Evolutionary conservation across 2,329 filamentous ascomycete species (phyloP).

Genomic region (Pseudohalonectria lignicola): DNA sequence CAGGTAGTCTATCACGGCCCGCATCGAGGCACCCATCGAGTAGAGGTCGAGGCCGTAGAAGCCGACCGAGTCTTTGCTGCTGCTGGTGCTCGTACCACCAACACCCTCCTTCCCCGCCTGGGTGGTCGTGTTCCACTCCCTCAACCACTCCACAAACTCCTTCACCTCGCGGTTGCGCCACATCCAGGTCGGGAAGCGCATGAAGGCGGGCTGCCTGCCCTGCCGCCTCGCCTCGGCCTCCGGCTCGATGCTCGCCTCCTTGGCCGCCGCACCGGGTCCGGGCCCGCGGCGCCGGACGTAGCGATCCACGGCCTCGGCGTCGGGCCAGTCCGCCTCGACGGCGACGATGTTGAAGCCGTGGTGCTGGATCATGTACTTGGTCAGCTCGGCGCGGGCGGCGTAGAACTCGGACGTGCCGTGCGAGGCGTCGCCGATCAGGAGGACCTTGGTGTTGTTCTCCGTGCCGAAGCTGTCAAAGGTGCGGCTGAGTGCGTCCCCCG

Average conservation of each 20-base stretch:
- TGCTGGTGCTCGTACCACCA: no score
- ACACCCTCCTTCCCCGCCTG: no score
- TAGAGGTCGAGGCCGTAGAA: conserved; percentile 43
- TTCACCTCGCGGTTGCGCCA: conserved; percentile 42
- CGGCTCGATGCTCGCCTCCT: conserved; percentile 19
- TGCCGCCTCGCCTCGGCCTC: conserved; percentile 13
- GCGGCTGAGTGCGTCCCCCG: background rate
- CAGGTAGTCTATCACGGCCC: conserved; percentile 34
- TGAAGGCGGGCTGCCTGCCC: conserved; percentile 31
- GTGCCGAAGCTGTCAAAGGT: conserved; percentile 7
- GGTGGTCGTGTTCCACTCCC: conserved; percentile 23
- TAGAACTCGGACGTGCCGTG: conserved; percentile 48
- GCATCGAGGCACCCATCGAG: conserved; percentile 32
- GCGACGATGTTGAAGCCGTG: conserved; percentile 40
- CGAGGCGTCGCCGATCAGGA: conserved; percentile 16
- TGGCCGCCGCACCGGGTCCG: conserved; percentile 11
- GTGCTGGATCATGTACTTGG: conserved; percentile 32
- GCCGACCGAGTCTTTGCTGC: conserved; percentile 16
- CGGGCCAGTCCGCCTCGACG: conserved; percentile 42
- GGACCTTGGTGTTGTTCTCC: conserved; percentile 10
- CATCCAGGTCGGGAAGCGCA: conserved; percentile 44
- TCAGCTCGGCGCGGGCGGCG: conserved; percentile 35
- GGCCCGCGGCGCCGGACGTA: conserved; percentile 32
- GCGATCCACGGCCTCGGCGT: conserved; percentile 36
- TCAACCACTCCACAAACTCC: conserved; percentile 38